phyloP scores from a whole-genome alignment of 208 protist species.

The Phytomonas francai region DNA sequence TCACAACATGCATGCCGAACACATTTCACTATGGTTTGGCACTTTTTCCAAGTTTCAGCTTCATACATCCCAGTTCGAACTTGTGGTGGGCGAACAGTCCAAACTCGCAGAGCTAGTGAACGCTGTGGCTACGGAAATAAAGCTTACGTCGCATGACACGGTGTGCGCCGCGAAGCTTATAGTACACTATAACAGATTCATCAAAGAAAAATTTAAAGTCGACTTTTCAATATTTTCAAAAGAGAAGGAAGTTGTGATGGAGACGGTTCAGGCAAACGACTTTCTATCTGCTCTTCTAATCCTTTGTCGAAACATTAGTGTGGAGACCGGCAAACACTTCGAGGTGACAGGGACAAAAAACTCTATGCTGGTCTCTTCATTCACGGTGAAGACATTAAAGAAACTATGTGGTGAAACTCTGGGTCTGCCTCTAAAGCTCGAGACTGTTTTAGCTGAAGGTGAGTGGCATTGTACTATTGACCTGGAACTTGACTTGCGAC shows the following conservation, averaged over 20 bases:
- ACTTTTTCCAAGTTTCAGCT: not conserved
- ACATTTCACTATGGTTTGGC: not conserved
- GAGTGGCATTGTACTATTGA: constrained; percentile 55
- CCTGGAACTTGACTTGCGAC: constrained; percentile 23
- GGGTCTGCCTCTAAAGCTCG: not conserved
- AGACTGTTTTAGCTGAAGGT: constrained; percentile 6
- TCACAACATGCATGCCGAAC: not conserved
- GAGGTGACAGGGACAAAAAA: not conserved
- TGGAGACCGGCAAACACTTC: not conserved
- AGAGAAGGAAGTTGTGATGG: not conserved
- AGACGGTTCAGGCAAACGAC: not conserved
- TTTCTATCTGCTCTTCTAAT: constrained; percentile 19
- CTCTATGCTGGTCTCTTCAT: not conserved
- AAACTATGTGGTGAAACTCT: not conserved
- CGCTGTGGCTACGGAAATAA: not conserved
- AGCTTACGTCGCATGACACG: not conserved
- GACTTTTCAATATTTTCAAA: not conserved
- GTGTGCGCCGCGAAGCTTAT: not conserved
- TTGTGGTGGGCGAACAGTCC: not conserved
- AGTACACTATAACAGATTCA: not conserved
- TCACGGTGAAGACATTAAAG: not conserved
- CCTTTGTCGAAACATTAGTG: constrained; percentile 9
- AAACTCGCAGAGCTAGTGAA: not conserved
- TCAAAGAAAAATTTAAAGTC: not conserved
- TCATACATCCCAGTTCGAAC: not conserved